Percentiles rank a stretch among this genome's conserved stretches.
phyloP scores from a whole-genome alignment of 1,284 basidiomycete genomes.

The Heterobasidion occidentale region DNA sequence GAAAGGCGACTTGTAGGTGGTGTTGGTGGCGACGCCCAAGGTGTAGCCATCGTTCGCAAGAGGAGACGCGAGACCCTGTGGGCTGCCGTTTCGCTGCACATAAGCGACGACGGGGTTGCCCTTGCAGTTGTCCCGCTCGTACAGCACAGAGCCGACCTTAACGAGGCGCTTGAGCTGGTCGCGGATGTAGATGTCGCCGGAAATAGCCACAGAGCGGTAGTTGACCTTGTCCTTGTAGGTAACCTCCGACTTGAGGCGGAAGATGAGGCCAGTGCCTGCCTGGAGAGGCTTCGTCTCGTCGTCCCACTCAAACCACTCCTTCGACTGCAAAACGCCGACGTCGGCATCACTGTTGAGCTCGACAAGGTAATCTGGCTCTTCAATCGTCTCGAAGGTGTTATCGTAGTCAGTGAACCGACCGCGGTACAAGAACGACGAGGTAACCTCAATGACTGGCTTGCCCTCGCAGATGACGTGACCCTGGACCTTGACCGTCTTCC shows the following conservation, averaged over 20 bases:
- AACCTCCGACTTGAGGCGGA: conserved; percentile 82
- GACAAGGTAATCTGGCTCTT: conserved; percentile 86
- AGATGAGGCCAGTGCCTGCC: conserved; percentile 80
- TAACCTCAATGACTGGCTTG: conserved; percentile 85
- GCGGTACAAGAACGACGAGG: conserved; percentile 95
- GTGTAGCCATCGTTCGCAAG: conserved; percentile 85
- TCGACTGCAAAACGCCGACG: conserved; percentile 88
- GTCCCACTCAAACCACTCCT: conserved; percentile 98
- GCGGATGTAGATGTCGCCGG: conserved; percentile 80
- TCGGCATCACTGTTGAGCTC: conserved; percentile 70
- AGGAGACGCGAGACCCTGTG: conserved; percentile 71
- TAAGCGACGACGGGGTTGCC: conserved; percentile 95
- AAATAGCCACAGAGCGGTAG: conserved; percentile 77
- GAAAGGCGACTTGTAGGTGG: conserved; percentile 69
- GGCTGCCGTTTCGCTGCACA: conserved; percentile 82
- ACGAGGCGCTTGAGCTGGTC: conserved; percentile 81
- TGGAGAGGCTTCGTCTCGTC: conserved; percentile 74
- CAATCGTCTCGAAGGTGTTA: conserved; percentile 91
- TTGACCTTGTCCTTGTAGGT: conserved; percentile 89
- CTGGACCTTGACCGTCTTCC: conserved; percentile 91
- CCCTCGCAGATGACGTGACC: conserved; percentile 75
- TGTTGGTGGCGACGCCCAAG: conserved; percentile 53
- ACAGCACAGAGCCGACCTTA: conserved; percentile 85
- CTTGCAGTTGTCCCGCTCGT: conserved; percentile 78
- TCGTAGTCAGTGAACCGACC: conserved; percentile 90